A percentile compares a stretch with the other conserved stretches of the same genome.
These are phyloP conservation scores for Haplosporangium sp. DNA, from an alignment of 371 early-diverging fungal species.

Conservation along the genomic window DNA sequence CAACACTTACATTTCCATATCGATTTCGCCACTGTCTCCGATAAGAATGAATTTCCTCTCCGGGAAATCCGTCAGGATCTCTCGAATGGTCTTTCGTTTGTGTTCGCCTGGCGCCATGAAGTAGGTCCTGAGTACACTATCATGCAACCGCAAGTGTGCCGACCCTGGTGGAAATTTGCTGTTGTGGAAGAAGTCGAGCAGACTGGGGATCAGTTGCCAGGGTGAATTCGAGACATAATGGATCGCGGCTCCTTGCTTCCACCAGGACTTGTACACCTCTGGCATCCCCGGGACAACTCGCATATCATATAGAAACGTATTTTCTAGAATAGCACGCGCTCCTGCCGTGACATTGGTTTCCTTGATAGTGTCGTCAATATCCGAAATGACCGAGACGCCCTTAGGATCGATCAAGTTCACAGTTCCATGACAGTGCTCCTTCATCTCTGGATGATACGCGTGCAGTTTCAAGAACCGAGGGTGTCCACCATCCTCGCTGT, in stretches of 20 bases:
- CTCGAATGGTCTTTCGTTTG: slow-evolving; percentile 56
- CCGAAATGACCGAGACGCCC: slow-evolving; percentile 69
- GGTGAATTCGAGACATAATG: slow-evolving; percentile 96
- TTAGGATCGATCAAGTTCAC: slow-evolving; percentile 63
- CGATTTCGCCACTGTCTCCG: slow-evolving; percentile 94
- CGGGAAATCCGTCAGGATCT: slow-evolving; percentile 77
- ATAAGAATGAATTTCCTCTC: slow-evolving; percentile 85
- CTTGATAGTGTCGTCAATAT: slow-evolving; percentile 76
- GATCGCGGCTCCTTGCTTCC: slow-evolving; percentile 75
- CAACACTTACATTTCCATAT: slow-evolving; percentile 74
- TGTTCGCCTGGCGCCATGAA: slow-evolving; percentile 59
- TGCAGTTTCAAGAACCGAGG: slow-evolving; percentile 41
- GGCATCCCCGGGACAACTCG: slow-evolving; percentile 58
- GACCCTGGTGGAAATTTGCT: slow-evolving; percentile 84
- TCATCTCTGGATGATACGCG: slow-evolving; percentile 42
- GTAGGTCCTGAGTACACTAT: slow-evolving; percentile 50
- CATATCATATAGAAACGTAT: slow-evolving; percentile 75
- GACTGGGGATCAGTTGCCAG: slow-evolving; percentile 84
- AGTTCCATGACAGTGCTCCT: slow-evolving; percentile 45
- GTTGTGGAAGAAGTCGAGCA: slow-evolving; percentile 75
- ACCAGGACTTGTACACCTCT: slow-evolving; percentile 57
- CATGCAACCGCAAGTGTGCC: slow-evolving; percentile 75
- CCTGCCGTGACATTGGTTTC: slow-evolving; percentile 76
- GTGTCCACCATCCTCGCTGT: slow-evolving; percentile 7
- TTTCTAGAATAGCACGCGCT: slow-evolving; percentile 72